Evolutionary conservation across 2,329 filamentous ascomycete species (phyloP), one percentile per base, ranked within the genome.

Genomic region (Trichoderma afroharzianum): DNA sequence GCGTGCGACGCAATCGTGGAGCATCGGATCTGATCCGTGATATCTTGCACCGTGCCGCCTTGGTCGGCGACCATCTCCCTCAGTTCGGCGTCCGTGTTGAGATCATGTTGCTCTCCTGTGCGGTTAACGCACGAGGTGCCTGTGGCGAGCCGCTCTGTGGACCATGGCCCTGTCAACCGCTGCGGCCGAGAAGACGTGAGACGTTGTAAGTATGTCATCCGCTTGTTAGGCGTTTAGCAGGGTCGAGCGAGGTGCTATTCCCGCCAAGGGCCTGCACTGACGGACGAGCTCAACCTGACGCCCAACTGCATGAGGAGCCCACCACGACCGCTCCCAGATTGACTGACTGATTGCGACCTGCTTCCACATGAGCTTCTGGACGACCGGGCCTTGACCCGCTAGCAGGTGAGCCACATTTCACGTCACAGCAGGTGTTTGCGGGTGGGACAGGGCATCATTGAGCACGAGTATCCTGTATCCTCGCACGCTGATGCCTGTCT

Each of bases 201-300:
- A 69, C 57, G 66, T 24, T 8, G 6, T 3, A 39, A 21, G 63
- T 33, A 57, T 33, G 47, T 50, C 66, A 50, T n/a, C 59, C 50
- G 28, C 28, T 12, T 24, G 26, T 61, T 26, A 33, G 55, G 26
- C 39, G 66, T 62, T 61, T 50, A 53, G 36, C 66, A 69, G 66
- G 66, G 57, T 62, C 47, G 47, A 53, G 33, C 30, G 30, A 30
- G 8, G 39, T 32, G 26, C 21, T 62, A 5, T 69, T 53, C 47
- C 47, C 47, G 57, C 66, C 66, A 69, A 69, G 57, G 14, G 8
- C 66, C 55, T 53, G 57, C 30, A 50, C 28, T 21, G 28, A 61
- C 55, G 57, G 57, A n/a, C 66, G 66, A 69, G 66, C 66, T 69
- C 66, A 69, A 69, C 55, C 57, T 69, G 57, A 33, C 66, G 66